Evolutionary conservation across 768 basidiomycete species (phyloP).

Genomic region (Heimioporus sp.): DNA sequence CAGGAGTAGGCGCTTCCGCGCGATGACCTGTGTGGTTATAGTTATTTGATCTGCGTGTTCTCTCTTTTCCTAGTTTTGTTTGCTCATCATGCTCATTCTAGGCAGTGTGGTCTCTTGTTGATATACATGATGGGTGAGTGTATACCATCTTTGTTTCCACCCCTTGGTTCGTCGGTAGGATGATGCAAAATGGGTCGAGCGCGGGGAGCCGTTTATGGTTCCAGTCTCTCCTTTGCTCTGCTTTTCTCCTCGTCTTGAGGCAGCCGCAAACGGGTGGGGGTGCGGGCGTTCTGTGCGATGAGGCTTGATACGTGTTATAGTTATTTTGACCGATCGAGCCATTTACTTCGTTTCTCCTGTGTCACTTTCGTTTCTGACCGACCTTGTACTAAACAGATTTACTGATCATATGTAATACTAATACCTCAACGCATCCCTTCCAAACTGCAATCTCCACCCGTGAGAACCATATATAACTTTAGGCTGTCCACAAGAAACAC

Average conservation of each 20-base stretch:
- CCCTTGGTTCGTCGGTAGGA: conserved; percentile 21
- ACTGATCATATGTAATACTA: too few relatives aligned
- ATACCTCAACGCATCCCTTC: too few relatives aligned
- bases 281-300: conserved; percentile 24
- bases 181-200: conserved; percentile 25
- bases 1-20: conserved; percentile 34
- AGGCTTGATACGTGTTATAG: conserved; percentile 25
- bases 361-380: too few relatives aligned
- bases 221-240: conserved; percentile 25
- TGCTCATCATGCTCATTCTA: conserved; percentile 9
- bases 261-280: conserved; percentile 21
- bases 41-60: conserved; percentile 29
- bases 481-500: too few relatives aligned
- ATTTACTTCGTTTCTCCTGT: too few relatives aligned
- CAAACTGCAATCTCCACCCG: too few relatives aligned
- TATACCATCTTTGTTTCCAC: not conserved
- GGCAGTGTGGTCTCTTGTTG: not conserved
- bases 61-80: not conserved
- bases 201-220: conserved; percentile 18
- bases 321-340: conserved; percentile 29
- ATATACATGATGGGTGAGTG: conserved; percentile 6
- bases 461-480: too few relatives aligned
- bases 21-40: conserved; percentile 35
- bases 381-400: too few relatives aligned
- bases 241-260: conserved; percentile 27